A percentile compares a stretch with the other conserved stretches of the same genome.
These are phyloP conservation scores for Coffea canephora DNA, from an alignment of 257 asterid species.

Conservation along the genomic window DNA sequence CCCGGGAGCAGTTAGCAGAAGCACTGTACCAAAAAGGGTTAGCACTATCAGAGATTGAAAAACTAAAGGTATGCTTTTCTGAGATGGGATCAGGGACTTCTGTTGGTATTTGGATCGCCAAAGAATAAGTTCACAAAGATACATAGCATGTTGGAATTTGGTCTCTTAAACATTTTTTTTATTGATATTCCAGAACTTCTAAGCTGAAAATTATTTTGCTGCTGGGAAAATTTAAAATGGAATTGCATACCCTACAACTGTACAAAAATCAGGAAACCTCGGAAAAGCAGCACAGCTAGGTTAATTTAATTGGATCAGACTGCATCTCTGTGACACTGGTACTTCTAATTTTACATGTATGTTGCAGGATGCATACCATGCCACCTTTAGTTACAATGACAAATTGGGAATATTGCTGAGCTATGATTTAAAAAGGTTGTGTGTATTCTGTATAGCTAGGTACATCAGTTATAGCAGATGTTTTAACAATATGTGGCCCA, in stretches of 20 bases:
- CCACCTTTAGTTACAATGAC: neutral
- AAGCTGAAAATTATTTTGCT: neutral
- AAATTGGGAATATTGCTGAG: neutral
- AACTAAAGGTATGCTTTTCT: constrained; percentile 52
- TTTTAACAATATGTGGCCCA: neutral
- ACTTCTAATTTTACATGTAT: neutral
- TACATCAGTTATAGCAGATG: neutral
- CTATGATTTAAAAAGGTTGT: neutral
- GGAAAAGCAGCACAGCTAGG: neutral
- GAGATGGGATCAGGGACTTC: neutral
- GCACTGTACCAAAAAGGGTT: constrained; percentile 90
- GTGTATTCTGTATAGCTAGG: neutral
- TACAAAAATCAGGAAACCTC: neutral
- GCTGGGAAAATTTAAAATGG: neutral
- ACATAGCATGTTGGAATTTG: neutral
- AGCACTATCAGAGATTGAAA: constrained; percentile 72
- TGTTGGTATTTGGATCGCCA: neutral
- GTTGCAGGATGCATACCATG: neutral
- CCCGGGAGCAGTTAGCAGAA: constrained; percentile 82
- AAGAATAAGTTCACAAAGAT: neutral
- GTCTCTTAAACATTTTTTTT: neutral
- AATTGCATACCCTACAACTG: neutral
- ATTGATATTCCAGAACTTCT: neutral
- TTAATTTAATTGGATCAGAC: neutral
- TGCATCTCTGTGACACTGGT: neutral